A percentile compares a stretch with the other conserved stretches of the same genome.
Evolutionary conservation across 129 eudicot genomes (phyloP).

Genomic region (Helianthus tuberosus): DNA sequence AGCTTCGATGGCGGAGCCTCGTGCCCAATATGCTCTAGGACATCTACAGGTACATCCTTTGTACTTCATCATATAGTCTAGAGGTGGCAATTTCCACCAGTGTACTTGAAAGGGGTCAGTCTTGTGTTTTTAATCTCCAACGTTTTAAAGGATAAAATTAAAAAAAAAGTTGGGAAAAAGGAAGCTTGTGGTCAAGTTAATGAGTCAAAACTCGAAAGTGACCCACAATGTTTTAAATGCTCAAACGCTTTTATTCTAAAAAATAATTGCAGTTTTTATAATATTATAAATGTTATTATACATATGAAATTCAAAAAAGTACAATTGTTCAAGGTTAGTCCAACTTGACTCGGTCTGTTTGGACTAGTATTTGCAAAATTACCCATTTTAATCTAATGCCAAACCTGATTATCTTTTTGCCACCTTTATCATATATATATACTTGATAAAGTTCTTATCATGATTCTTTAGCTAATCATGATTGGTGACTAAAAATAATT

Average conservation of each 20-base stretch:
- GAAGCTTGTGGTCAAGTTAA: not conserved
- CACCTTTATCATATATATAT: not conserved
- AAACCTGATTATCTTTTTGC: not conserved
- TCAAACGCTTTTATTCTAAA: not conserved
- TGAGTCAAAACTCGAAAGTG: not conserved
- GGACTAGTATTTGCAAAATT: not conserved
- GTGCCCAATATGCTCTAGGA: slow-evolving; percentile 81
- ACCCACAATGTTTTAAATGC: not conserved
- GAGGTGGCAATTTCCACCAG: not conserved
- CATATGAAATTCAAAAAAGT: not conserved
- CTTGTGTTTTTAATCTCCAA: not conserved
- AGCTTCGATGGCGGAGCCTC: slow-evolving; percentile 94
- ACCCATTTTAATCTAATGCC: not conserved
- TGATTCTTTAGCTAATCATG: not conserved
- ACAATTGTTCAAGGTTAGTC: not conserved
- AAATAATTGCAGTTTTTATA: not conserved
- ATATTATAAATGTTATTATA: not conserved
- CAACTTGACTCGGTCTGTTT: not conserved
- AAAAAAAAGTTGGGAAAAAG: not conserved
- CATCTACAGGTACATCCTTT: slow-evolving; percentile 70
- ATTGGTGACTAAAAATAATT: not conserved
- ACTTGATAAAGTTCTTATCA: not conserved
- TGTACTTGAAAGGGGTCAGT: not conserved
- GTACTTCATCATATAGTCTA: not conserved
- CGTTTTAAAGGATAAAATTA: not conserved